These are phyloP conservation scores for Biscogniauxia sp. DNA, from an alignment of 2,329 filamentous ascomycete genomes.

Conservation along the genomic window DNA sequence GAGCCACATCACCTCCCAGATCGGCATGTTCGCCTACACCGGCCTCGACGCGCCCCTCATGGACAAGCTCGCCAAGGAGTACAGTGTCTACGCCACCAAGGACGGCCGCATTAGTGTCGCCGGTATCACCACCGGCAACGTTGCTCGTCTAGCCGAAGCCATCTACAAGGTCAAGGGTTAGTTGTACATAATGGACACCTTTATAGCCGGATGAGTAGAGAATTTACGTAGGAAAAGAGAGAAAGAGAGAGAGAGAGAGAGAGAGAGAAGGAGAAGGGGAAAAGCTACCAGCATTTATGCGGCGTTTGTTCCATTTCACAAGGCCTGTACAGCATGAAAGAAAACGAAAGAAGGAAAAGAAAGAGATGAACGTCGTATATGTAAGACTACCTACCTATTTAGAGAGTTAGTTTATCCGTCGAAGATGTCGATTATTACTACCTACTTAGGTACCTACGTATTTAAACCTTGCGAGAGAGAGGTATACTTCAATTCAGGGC, in stretches of 20 bases:
- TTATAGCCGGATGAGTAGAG: not conserved
- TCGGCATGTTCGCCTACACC: slow-evolving; percentile 99
- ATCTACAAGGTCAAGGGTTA: slow-evolving; percentile 82
- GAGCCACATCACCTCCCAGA: slow-evolving; percentile 98
- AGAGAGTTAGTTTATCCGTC: too few species aligned
- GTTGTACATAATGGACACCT: not conserved
- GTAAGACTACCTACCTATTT: too few species aligned
- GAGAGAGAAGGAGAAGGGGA: too few species aligned
- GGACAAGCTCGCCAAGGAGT: slow-evolving; percentile 86
- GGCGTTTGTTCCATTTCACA: not conserved
- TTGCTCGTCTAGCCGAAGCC: slow-evolving; percentile 75
- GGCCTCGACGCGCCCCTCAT: slow-evolving; percentile 89
- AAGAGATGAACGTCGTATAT: too few species aligned
- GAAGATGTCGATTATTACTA: too few species aligned
- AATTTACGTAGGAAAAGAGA: too few species aligned
- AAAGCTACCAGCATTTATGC: not conserved
- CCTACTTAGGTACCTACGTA: not conserved
- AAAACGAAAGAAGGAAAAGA: too few species aligned
- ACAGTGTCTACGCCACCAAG: slow-evolving; percentile 96
- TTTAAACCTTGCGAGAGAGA: not conserved
- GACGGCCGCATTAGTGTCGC: slow-evolving; percentile 84
- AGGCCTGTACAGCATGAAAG: not conserved
- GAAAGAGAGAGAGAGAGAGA: too few species aligned
- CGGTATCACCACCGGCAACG: slow-evolving; percentile 77
- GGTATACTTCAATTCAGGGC: not conserved